phyloP scores from a whole-genome alignment of 345 rosid genomes.

The Citrus reticulata region DNA sequence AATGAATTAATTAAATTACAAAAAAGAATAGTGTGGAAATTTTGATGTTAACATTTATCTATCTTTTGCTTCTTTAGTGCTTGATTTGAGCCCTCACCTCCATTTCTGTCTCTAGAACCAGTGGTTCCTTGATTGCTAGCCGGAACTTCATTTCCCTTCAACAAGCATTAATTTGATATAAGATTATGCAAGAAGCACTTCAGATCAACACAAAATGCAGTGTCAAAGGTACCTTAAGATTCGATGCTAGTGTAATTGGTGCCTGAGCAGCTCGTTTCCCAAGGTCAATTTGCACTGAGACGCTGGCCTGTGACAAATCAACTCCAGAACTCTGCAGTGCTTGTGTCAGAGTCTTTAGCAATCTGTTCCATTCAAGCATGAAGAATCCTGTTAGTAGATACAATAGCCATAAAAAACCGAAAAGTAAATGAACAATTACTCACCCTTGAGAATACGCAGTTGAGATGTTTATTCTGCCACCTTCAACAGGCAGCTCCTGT shows the following conservation, averaged over 20 bases:
- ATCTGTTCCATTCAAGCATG: conserved; percentile 37
- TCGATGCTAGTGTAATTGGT: conserved; percentile 21
- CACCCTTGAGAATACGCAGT: conserved; percentile 87
- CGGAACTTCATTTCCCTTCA: conserved; percentile 30
- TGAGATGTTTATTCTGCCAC: conserved; percentile 84
- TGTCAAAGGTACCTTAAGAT: conserved; percentile 27
- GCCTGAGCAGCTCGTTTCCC: conserved; percentile 49
- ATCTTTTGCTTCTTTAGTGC: conserved; percentile 52
- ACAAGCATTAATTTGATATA: background rate
- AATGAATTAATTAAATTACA: conserved; percentile 29
- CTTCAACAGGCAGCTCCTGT: conserved; percentile 50
- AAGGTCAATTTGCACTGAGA: conserved; percentile 82
- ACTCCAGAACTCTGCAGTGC: conserved; percentile 86
- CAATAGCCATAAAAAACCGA: background rate
- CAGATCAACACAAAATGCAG: background rate
- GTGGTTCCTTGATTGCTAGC: conserved; percentile 25
- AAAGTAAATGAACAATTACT: conserved; percentile 12
- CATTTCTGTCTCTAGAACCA: conserved; percentile 26
- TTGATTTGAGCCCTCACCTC: conserved; percentile 32
- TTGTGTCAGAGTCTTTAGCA: conserved; percentile 69
- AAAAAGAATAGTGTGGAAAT: conserved; percentile 7
- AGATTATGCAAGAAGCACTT: background rate
- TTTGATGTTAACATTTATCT: conserved; percentile 23
- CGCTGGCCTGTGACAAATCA: conserved; percentile 78
- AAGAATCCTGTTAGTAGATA: background rate